Evolutionary conservation across 805 yeast species (phyloP).

Genomic region (Saccharomycopsis selenospora): DNA sequence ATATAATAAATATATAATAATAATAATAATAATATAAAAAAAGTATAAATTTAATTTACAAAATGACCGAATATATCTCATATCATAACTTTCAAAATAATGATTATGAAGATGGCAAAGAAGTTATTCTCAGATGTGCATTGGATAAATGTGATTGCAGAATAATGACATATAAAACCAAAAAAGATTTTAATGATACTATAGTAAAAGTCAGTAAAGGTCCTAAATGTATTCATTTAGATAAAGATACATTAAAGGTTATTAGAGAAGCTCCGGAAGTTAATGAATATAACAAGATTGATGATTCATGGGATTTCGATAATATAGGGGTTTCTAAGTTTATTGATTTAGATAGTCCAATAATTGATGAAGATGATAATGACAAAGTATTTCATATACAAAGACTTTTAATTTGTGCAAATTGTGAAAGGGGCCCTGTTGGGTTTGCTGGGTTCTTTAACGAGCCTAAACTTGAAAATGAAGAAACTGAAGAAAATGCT

Average conservation of each 20-base stretch:
- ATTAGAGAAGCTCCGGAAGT: constrained; percentile 1
- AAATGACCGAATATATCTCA: too few species aligned
- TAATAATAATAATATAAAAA: too few species aligned
- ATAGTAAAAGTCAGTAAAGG: constrained; percentile 6
- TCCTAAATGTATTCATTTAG: constrained; percentile 15
- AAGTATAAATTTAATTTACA: too few species aligned
- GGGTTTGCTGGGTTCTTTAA: constrained; percentile 51
- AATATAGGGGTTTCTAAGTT: constrained; percentile 64
- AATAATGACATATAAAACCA: constrained; percentile 11
- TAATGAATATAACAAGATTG: constrained; percentile 34
- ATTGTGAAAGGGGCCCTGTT: constrained; percentile 71
- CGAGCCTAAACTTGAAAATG: constrained; percentile 15
- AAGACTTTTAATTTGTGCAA: constrained; percentile 60
- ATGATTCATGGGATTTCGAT: constrained; percentile 73
- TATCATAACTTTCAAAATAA: too few species aligned
- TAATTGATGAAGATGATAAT: constrained; percentile 22
- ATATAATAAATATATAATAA: too few species aligned
- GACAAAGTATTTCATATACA: constrained; percentile 33
- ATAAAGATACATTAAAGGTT: constrained; percentile 7
- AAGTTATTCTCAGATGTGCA: constrained; percentile 15
- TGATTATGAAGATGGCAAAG: background rate
- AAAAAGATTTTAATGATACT: background rate
- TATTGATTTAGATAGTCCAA: constrained; percentile 23
- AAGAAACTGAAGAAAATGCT: constrained; percentile 14
- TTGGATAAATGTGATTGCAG: constrained; percentile 14